These are phyloP conservation scores for Cutaneotrichosporon sp. DNA, from an alignment of 1,284 basidiomycete genomes.

Conservation along the genomic window DNA sequence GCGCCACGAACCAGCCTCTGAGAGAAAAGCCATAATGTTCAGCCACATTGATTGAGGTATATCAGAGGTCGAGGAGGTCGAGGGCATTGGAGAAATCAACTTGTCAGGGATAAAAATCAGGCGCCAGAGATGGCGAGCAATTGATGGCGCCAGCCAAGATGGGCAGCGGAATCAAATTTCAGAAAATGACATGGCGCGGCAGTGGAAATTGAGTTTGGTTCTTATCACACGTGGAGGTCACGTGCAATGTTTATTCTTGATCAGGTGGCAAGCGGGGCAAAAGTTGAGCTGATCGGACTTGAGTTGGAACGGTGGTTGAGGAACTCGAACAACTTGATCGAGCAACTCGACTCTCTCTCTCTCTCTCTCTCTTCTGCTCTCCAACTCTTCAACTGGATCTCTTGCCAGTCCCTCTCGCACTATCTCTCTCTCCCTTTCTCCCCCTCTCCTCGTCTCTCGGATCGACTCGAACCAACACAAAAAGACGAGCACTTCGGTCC, in stretches of 20 bases:
- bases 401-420: not conserved
- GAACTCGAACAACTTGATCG: no score
- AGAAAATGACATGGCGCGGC: no score
- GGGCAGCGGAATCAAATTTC: not conserved
- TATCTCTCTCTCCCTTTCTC: not conserved
- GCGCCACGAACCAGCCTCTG: no score
- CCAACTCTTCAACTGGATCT: not conserved
- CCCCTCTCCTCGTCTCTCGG: not conserved
- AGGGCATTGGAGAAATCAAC: not conserved
- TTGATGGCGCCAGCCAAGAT: not conserved
- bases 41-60: not conserved
- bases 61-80: not conserved
- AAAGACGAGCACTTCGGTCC: no score
- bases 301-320: no score
- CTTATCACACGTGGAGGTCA: not conserved
- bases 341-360: not conserved
- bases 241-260: no score
- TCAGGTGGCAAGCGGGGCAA: not conserved
- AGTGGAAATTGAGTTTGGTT: no score
- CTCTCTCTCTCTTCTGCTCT: not conserved
- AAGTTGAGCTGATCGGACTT: no score
- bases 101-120: conserved; percentile 1
- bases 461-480: not conserved
- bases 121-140: conserved; percentile 2
- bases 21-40: no score